Evolutionary conservation across 306 rosid species (phyloP).

Genomic region (Ormosia semicastrata): DNA sequence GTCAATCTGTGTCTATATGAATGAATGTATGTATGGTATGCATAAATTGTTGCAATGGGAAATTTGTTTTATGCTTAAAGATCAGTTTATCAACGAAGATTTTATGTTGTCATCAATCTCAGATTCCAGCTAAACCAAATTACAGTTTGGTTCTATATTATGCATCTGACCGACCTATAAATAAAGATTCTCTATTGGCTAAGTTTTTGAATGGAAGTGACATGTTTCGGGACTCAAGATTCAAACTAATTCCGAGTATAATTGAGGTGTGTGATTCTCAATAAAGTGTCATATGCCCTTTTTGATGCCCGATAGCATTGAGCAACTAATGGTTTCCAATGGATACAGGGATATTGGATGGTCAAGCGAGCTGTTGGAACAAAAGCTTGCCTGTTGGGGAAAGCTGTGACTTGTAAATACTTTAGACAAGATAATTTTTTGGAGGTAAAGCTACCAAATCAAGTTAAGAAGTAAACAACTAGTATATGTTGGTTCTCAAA

Average conservation of each 20-base stretch:
- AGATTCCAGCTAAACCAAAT: slow-evolving; percentile 99
- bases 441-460: slow-evolving; percentile 57
- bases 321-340: slow-evolving; percentile 32
- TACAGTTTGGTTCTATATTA: slow-evolving; percentile 80
- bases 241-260: slow-evolving; percentile 94
- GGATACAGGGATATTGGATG: slow-evolving; percentile 93
- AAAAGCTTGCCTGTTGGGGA: slow-evolving; percentile 93
- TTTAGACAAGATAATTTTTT: slow-evolving; percentile 79
- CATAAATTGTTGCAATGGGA: neutral
- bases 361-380: slow-evolving; percentile 99
- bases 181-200: slow-evolving; percentile 67
- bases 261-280: slow-evolving; percentile 61
- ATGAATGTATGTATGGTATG: neutral
- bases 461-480: neutral
- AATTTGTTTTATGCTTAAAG: neutral
- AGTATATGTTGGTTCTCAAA: neutral
- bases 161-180: slow-evolving; percentile 79
- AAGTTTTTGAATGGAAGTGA: slow-evolving; percentile 82
- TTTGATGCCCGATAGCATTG: neutral
- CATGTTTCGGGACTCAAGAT: slow-evolving; percentile 74
- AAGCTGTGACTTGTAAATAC: slow-evolving; percentile 90
- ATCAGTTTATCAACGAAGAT: neutral
- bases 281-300: neutral
- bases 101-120: slow-evolving; percentile 20
- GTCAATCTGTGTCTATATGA: neutral